Percentiles rank a stretch among this genome's conserved stretches.
Conservation (phyloP, 2,329 filamentous ascomycete genomes). For the Alternaria angustiovoidea region DNA sequence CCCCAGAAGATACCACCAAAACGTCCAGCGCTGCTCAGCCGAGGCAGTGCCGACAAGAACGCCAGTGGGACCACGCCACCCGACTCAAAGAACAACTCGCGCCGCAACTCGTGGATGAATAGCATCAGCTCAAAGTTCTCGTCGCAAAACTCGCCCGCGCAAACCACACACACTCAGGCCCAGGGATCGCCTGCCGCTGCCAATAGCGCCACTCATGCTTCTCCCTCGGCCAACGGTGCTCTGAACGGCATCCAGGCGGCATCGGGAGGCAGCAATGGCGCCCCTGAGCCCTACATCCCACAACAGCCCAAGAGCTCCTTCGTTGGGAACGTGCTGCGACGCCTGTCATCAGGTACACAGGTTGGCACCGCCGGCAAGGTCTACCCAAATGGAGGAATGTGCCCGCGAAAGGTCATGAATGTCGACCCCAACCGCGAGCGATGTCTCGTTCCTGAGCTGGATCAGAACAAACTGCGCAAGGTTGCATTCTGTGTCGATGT, state of each 20-base stretch:
- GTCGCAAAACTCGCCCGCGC: constrained; percentile 55
- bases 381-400: constrained; percentile 71
- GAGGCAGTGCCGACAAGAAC: constrained; percentile 51
- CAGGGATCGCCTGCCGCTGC: constrained; percentile 48
- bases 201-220: constrained; percentile 60
- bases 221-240: constrained; percentile 54
- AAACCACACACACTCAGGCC: constrained; percentile 44
- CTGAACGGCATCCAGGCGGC: constrained; percentile 51
- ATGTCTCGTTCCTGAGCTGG: constrained; percentile 80
- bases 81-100: constrained; percentile 45
- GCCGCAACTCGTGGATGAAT: constrained; percentile 88
- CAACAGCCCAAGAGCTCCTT: constrained; percentile 81
- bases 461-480: constrained; percentile 79
- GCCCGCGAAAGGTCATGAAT: constrained; percentile 83
- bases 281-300: constrained; percentile 70
- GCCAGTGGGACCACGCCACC: constrained; percentile 38
- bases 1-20: constrained; percentile 42
- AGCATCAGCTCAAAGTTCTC: constrained; percentile 94
- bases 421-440: constrained; percentile 81
- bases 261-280: constrained; percentile 37
- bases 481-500: constrained; percentile 98
- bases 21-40: constrained; percentile 55
- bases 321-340: constrained; percentile 79
- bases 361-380: constrained; percentile 59
- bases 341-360: constrained; percentile 71